phyloP scores from a whole-genome alignment of 176 grass and related monocot genomes.

The Eragrostis curvula region DNA sequence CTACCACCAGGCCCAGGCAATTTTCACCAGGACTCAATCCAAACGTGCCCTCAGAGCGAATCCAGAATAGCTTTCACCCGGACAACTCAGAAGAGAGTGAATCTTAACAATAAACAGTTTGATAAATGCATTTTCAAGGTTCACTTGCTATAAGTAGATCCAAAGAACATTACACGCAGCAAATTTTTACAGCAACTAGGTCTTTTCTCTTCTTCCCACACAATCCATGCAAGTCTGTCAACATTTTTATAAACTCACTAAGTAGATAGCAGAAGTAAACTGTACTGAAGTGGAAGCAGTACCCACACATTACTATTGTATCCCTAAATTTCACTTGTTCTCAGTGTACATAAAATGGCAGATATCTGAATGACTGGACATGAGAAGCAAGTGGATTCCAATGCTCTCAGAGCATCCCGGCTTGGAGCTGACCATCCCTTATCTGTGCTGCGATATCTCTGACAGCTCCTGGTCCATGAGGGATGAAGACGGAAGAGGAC shows the following conservation, averaged over 20 bases:
- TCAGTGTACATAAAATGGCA: constrained; percentile 1
- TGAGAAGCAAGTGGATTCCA: background rate
- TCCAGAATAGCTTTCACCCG: background rate
- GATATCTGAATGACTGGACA: background rate
- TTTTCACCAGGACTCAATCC: too few relatives aligned
- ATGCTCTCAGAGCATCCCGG: constrained; percentile 26
- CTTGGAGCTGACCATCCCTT: constrained; percentile 78
- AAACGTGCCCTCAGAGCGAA: too few relatives aligned
- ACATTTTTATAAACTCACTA: constrained; percentile 4
- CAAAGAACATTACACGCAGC: background rate
- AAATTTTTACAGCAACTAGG: constrained; percentile 14
- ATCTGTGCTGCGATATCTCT: constrained; percentile 73
- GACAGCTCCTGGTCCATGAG: constrained; percentile 78
- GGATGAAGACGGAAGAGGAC: constrained; percentile 77
- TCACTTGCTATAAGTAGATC: background rate
- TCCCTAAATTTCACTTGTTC: constrained; percentile 1
- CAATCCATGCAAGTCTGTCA: constrained; percentile 5
- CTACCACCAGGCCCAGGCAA: too few relatives aligned
- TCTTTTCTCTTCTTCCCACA: background rate
- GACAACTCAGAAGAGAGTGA: background rate
- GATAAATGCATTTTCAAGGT: background rate
- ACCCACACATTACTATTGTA: constrained; percentile 24
- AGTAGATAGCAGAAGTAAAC: constrained; percentile 29
- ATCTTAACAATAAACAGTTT: constrained; percentile 1
- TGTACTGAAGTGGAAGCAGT: constrained; percentile 16